phyloP scores from a whole-genome alignment of 164 flowering plant species.

The Hamamelis virginiana region DNA sequence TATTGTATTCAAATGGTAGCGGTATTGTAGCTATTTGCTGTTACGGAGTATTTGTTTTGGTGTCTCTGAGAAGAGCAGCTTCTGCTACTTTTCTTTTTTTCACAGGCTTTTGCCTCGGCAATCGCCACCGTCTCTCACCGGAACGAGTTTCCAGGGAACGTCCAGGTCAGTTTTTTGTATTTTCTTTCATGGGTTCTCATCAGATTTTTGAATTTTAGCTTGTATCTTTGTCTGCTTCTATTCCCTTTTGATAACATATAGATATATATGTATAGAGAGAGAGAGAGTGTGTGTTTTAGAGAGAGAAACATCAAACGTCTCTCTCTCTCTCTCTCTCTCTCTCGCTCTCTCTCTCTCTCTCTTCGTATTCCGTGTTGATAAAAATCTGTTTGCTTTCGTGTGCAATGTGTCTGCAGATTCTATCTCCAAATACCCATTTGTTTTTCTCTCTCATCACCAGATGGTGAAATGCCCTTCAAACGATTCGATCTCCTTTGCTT shows the following conservation, averaged over 20 bases:
- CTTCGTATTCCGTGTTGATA: slow-evolving; percentile 7
- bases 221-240: slow-evolving; percentile 21
- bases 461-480: slow-evolving; percentile 63
- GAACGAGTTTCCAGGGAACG: slow-evolving; percentile 17
- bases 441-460: slow-evolving; percentile 25
- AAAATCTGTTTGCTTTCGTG: slow-evolving; percentile 47
- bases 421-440: slow-evolving; percentile 25
- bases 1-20: too few species aligned
- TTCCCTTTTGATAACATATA: not conserved
- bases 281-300: slow-evolving; percentile 10
- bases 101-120: slow-evolving; percentile 22
- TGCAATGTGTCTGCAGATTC: slow-evolving; percentile 64
- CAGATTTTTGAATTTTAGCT: slow-evolving; percentile 14
- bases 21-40: too few species aligned
- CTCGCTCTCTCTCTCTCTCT: not conserved
- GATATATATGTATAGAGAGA: not conserved
- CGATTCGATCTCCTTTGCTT: slow-evolving; percentile 24
- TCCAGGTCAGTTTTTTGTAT: slow-evolving; percentile 37
- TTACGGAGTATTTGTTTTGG: not conserved
- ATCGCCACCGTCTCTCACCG: slow-evolving; percentile 22
- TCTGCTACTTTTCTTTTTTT: not conserved
- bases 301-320: too few species aligned
- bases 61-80: not conserved
- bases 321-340: too few species aligned
- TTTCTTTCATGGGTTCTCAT: slow-evolving; percentile 22